Evolutionary conservation across 805 yeast species (phyloP), one percentile per base, ranked within the genome.

Genomic region (Teunomyces stri): DNA sequence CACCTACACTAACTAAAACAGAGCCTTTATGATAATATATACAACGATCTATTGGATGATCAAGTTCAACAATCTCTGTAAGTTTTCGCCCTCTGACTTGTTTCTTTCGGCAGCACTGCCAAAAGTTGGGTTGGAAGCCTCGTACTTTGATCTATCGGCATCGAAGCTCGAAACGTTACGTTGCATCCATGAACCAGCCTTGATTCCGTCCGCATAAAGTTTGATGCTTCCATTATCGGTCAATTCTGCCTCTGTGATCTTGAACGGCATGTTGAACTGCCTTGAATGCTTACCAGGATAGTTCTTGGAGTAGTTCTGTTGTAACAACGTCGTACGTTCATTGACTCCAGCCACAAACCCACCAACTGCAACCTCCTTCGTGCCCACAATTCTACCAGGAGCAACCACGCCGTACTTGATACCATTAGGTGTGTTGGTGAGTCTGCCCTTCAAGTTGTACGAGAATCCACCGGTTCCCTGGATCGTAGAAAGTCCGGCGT

Each of bases 381-480:
- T 65, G 46, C 71, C 71, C 39, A 79, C 69, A 40, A 80, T 67
- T 72, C 96, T 81, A 49, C 92, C 95, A 12, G 90, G 87, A 15
- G 80, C 81, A 36, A 84, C 72, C 45, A 69, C 69, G 22, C 76
- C 78, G 47, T 74, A 65, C 41, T 76, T 69, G 20, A 81, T 66
- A 43, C 96, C 96, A 57, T 84, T 80, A 18, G 95, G 94, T 3
- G 86, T 73, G 61, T 81, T 85, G 48, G 70, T 61, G 33, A 89
- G 68, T 61, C 89, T 78, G 5, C 96, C 96, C 48, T 75, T 77
- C 51, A 85, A 76, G 34, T 72, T 73, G 57, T 87, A 89, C 1
- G 88, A 78, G 50, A 88, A 74, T 5, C 96, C 96, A 25, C 86
- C 96, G 6, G 87, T 79, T 28, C 90, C 95, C 45, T 84, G 76